Base-by-base conservation (phyloP, 2,329 filamentous ascomycete genomes). In the Trichoderma semiorbis region DNA sequence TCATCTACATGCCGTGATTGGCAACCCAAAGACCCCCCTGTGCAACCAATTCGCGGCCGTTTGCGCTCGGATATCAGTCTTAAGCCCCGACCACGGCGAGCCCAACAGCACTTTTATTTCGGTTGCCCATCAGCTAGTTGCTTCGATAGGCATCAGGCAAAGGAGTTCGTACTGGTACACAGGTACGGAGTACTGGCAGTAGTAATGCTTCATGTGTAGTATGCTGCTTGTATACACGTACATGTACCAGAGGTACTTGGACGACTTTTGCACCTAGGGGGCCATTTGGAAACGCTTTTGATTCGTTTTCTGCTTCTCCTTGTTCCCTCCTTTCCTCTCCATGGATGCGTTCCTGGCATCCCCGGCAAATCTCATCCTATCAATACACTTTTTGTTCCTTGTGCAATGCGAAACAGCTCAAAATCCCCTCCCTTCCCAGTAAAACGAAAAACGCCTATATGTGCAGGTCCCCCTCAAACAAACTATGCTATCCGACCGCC, bases 311-410 rank as follows among this genome's bases (percentile, higher is more conserved):
- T 39, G 43, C 21, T 43, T 21, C 28, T 32, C n/a, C 65, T 32
- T 30, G 50, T 58, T 58, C 36, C 28, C 50, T 21, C 28, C 30
- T 34, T 53, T 24, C 60, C 26, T 43, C 60, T 28, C n/a, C 11
- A 18, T 36, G 47, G 63, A 55, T 55, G n/a, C 30, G n/a, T 28
- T 24, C 16, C n/a, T 24, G 26, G 26, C 28, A 24, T 24, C 43
- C 47, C 57, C 63, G 61, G 18, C 36, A 18, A 39, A 39, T 39
- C n/a, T 28, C 55, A 39, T 71, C 70, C 43, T 71, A 71, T 62
- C 70, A 26, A 71, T 71, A 71, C 70, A 71, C 55, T 68, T 61
- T 70, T 62, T 66, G 43, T 5, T 36, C 39, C 43, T 30, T 30
- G 66, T 66, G 63, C 70, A 36, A 67, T 57, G 36, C 24, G 24